Base-by-base conservation (phyloP, 176 grass and related monocot species). In the Tuctoria greenei region DNA sequence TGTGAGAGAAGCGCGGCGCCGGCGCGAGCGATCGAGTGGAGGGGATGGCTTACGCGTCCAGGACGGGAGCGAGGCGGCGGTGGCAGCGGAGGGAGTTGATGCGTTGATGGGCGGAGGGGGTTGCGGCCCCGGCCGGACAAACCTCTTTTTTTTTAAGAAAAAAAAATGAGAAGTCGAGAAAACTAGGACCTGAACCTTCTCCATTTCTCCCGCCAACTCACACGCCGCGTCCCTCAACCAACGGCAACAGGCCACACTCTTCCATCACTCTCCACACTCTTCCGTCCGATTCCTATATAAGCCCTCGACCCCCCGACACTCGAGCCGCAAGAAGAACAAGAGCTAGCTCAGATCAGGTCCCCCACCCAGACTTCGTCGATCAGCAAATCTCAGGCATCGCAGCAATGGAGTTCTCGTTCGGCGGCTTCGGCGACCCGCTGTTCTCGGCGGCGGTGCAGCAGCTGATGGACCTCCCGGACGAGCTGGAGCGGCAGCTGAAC, bases 381-480 rank as follows among this genome's bases (percentile, higher is more conserved):
- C 59, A 0, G 6, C 26, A 23, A 36, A 50, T 10, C 16, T 17
- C 6, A 43, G 37, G 4, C 1, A 7, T 7, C 2, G 13, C 8
- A 55, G 55, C 28, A 64, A 45, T 50, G 66, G 61, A 82, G 44
- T 21, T 69, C 11, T 24, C 60, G 4, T 75, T 86, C 36, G 74
- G 55, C 24, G 66, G 76, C 15, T 44, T 84, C 40, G 46, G 82
- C 10, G 67, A 81, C 57, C 89, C 92, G 20, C 8, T 56, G 49
- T 15, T 85, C 43, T 52, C 77, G 36, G 70, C 64, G 17, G 43
- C 83, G 41, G 0, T 84, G 37, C 81, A 85, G 12, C 80, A 89
- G 25, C 66, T 96, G 51, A 80, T 85, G 81, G 83, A 92, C 49
- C 50, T 88, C 21, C 85, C 88, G 1, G 82, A 90, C 35, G 85